Percentiles rank a stretch among this genome's conserved stretches.
Evolutionary conservation across 1,139 yeast species (phyloP).

Genomic region (Trichomonascaceae sp.): DNA sequence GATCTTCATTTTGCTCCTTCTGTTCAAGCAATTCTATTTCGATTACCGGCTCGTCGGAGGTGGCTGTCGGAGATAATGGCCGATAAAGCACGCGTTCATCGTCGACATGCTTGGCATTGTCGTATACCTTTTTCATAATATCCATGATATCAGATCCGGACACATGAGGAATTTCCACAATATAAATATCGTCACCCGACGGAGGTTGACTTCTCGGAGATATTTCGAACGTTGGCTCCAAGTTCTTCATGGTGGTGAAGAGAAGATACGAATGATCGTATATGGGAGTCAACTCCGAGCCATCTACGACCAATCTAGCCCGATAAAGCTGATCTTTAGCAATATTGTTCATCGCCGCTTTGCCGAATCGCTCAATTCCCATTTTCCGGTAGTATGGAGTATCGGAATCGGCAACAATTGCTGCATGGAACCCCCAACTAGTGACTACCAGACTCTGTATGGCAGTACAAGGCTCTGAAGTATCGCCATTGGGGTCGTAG

Average conservation of each 20-base stretch:
- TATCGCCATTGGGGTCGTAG: neutral
- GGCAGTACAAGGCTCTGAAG: slow-evolving; percentile 8
- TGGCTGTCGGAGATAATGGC: slow-evolving; percentile 12
- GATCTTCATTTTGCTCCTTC: slow-evolving; percentile 14
- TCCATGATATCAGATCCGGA: slow-evolving; percentile 41
- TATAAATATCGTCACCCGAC: slow-evolving; percentile 42
- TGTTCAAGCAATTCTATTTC: neutral
- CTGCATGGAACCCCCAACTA: slow-evolving; percentile 85
- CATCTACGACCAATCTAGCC: slow-evolving; percentile 33
- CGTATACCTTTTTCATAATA: slow-evolving; percentile 55
- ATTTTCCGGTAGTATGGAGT: slow-evolving; percentile 56
- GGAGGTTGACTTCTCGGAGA: slow-evolving; percentile 63
- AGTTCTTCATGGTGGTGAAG: slow-evolving; percentile 52
- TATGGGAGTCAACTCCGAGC: neutral
- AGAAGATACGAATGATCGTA: slow-evolving; percentile 58
- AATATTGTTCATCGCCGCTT: slow-evolving; percentile 59
- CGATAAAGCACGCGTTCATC: slow-evolving; percentile 33
- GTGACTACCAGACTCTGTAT: slow-evolving; percentile 58
- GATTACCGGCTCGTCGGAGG: slow-evolving; percentile 5
- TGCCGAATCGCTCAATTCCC: slow-evolving; percentile 61
- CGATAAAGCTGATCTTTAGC: slow-evolving; percentile 44
- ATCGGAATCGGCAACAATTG: slow-evolving; percentile 75
- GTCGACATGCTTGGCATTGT: slow-evolving; percentile 48
- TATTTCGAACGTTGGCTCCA: slow-evolving; percentile 65
- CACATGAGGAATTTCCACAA: slow-evolving; percentile 48